Conservation (phyloP, 2,329 filamentous ascomycete genomes). For the Phyllosticta citribraziliensis region DNA sequence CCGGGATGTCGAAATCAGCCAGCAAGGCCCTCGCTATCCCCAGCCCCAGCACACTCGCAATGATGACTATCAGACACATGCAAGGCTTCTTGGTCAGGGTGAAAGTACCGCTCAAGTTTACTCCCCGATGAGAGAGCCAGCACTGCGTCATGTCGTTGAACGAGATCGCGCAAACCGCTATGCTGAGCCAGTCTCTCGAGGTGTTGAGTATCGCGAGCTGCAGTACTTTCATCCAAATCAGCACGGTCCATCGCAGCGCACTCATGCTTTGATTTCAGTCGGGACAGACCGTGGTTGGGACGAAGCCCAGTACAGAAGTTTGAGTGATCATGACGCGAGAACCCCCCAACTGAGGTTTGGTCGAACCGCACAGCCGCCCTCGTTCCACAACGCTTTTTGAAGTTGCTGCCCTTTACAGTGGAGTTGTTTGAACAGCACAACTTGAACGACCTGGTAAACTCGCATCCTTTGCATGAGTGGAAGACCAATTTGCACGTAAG, state of each 20-base stretch:
- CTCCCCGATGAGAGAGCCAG: not conserved
- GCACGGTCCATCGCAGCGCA: not conserved
- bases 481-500: not conserved
- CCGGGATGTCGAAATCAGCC: not conserved
- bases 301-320: not conserved
- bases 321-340: not conserved
- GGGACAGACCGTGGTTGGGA: not conserved
- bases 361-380: not conserved
- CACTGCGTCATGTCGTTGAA: not conserved
- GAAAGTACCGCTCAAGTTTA: not conserved
- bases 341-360: not conserved
- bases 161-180: not conserved
- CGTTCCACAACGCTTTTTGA: not conserved
- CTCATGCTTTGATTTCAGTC: not conserved
- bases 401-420: not conserved
- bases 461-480: not conserved
- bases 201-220: not conserved
- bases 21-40: not conserved
- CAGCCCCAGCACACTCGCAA: not conserved
- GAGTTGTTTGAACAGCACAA: not conserved
- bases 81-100: not conserved
- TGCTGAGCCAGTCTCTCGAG: not conserved
- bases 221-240: not conserved
- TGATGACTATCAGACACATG: not conserved
- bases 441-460: not conserved